Base-by-base conservation (phyloP, 2,329 filamentous ascomycete species). In the Sarocladium oryzae region DNA sequence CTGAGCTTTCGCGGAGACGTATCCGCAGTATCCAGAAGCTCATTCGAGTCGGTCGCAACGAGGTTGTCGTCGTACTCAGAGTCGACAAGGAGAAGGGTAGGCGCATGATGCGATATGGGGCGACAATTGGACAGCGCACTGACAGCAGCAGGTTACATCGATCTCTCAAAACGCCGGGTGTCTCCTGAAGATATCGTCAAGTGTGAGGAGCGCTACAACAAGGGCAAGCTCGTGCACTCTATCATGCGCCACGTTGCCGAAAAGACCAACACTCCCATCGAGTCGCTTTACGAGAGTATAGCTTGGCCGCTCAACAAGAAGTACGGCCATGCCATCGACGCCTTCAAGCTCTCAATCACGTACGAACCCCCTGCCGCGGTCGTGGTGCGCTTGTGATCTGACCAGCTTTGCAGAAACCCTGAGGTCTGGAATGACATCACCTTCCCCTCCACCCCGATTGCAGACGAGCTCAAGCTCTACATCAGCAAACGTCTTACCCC, bases 131-230 rank as follows among this genome's bases (percentile, higher is more conserved):
- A 35, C 23, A 35, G 18, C 28, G 20, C 43, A 15, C 13, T 33
- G 16, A 41, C 21, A 16, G 40, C 18, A 38, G 36, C 55, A 72
- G 69, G 90, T 56, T 99, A 99, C 69, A 99, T 99, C 65, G 93
- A 99, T 85, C 76, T 99, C 68, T 96, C 90, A 56, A 99, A 99
- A 79, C 91, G 93, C 67, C 87, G 93, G 76, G 93, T 99, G 54
- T 96, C 91, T 38, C 88, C 93, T 40, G 93, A 99, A 70, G 93
- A 99, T 75, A 93, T 97, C 57, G 79, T 96, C 61, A 96, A 96
- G 76, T 99, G 95, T 69, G 93, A 99, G 69, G 93, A 99, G 77
- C 84, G 93, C 61, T 99, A 96, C 81, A 99, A 99, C 82, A 99
- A 99, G 85, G 89, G 89, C 77, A 99, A 99, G 79, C 95, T 96